Conservation (phyloP, 805 yeast genomes). For the Nakazawaea laoshanensis region DNA sequence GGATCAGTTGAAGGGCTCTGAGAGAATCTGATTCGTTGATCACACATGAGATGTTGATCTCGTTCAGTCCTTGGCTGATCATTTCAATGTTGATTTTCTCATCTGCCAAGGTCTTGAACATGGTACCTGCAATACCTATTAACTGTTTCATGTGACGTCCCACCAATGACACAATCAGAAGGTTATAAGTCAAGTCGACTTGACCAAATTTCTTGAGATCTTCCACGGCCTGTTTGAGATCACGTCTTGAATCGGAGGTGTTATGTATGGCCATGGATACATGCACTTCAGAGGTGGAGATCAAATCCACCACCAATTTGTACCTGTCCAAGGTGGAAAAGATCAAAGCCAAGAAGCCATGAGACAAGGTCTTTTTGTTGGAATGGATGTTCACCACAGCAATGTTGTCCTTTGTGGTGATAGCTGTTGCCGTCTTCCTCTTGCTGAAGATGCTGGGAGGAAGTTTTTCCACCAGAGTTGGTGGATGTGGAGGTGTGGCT, state of each 20-base stretch:
- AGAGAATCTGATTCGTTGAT: constrained; percentile 76
- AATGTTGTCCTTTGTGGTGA: constrained; percentile 88
- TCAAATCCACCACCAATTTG: constrained; percentile 86
- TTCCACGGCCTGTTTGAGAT: constrained; percentile 62
- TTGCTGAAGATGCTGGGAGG: constrained; percentile 31
- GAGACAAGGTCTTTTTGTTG: constrained; percentile 84
- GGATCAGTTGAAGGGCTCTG: constrained; percentile 81
- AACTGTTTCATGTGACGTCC: constrained; percentile 96
- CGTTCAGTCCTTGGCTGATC: constrained; percentile 98
- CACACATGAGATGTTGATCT: constrained; percentile 93
- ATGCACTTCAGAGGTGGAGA: constrained; percentile 95
- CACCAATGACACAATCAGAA: constrained; percentile 90
- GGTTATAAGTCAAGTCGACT: constrained; percentile 78
- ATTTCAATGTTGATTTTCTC: constrained; percentile 91
- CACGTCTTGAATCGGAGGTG: constrained; percentile 46
- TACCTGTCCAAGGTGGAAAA: constrained; percentile 80
- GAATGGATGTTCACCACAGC: constrained; percentile 91
- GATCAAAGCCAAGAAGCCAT: constrained; percentile 89
- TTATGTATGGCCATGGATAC: constrained; percentile 95
- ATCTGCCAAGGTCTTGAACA: constrained; percentile 91
- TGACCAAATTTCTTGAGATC: constrained; percentile 78
- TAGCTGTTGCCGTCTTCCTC: constrained; percentile 82
- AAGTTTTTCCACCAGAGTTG: constrained; percentile 55
- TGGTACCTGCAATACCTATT: constrained; percentile 94
- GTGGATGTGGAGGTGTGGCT: constrained; percentile 92